A percentile compares a stretch with the other conserved stretches of the same genome.
phyloP scores from a whole-genome alignment of 805 yeast genomes.

The Starmerella vitae region DNA sequence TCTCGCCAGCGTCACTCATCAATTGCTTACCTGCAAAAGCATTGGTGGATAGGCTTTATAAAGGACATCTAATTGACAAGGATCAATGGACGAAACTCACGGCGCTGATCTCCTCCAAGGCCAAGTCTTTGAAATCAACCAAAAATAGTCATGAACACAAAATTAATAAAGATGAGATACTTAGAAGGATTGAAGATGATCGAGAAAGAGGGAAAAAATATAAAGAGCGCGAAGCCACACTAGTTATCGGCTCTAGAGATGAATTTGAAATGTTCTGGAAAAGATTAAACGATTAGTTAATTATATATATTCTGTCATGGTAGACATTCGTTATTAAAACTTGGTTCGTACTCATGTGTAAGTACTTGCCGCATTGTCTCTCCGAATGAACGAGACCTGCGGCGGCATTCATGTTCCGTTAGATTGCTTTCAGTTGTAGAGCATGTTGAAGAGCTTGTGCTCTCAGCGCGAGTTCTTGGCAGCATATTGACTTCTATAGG shows the following conservation, averaged over 20 bases:
- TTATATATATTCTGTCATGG: too few relatives aligned
- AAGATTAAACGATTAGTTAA: too few relatives aligned
- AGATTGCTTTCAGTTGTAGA: too few relatives aligned
- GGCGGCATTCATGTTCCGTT: too few relatives aligned
- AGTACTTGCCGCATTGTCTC: too few relatives aligned
- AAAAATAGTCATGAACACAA: conserved; percentile 3
- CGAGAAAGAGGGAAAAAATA: conserved; percentile 73
- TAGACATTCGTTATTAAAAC: too few relatives aligned
- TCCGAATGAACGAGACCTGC: too few relatives aligned
- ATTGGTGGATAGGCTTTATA: conserved; percentile 13
- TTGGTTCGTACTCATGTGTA: too few relatives aligned
- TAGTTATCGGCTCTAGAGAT: conserved; percentile 33
- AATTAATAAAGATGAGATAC: conserved; percentile 38
- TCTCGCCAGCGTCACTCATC: conserved; percentile 20
- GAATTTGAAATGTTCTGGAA: conserved; percentile 41
- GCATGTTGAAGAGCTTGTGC: too few relatives aligned
- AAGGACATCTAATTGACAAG: conserved; percentile 3
- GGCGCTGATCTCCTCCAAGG: conserved; percentile 6
- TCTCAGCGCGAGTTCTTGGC: too few relatives aligned
- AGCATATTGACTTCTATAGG: too few relatives aligned
- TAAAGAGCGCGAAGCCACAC: conserved; percentile 70
- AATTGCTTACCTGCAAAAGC: conserved; percentile 16
- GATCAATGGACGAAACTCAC: background rate
- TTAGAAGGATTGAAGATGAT: conserved; percentile 80
- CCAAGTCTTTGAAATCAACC: conserved; percentile 1